These are phyloP conservation scores for Arthrobotrys sphaeroides DNA, from an alignment of 2,329 filamentous ascomycete genomes.

Conservation along the genomic window DNA sequence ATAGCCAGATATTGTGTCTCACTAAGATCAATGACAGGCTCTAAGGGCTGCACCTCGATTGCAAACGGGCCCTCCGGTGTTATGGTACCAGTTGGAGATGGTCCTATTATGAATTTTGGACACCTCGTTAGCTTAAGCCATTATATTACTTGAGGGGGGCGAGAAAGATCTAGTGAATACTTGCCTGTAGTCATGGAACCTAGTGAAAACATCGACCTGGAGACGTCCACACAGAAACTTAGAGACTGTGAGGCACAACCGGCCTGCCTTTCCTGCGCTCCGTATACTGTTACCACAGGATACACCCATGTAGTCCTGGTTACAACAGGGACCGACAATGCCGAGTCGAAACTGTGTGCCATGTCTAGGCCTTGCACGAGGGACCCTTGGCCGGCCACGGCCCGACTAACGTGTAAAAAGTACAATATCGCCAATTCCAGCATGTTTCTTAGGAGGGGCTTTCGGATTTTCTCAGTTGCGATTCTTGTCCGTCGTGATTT, in stretches of 20 bases:
- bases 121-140: no score
- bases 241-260: neutral
- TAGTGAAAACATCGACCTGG: neutral
- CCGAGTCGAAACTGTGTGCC: neutral
- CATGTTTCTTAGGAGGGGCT: no score
- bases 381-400: neutral
- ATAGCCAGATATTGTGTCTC: conserved; percentile 22
- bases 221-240: conserved; percentile 9
- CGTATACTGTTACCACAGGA: neutral
- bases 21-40: neutral
- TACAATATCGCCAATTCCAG: neutral
- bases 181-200: neutral
- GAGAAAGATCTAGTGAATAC: neutral
- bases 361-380: neutral
- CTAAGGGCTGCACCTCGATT: conserved; percentile 7
- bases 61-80: conserved; percentile 8
- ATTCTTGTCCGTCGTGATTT: no score
- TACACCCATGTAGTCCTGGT: neutral
- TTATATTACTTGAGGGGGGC: no score
- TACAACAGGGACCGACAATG: neutral
- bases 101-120: neutral
- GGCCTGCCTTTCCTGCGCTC: neutral
- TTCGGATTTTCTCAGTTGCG: no score
- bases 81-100: conserved; percentile 3
- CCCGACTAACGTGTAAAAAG: neutral